Percentiles rank a stretch among this genome's conserved stretches.
These are phyloP conservation scores for Ormosia semicastrata DNA, from an alignment of 306 rosid genomes.

Conservation along the genomic window DNA sequence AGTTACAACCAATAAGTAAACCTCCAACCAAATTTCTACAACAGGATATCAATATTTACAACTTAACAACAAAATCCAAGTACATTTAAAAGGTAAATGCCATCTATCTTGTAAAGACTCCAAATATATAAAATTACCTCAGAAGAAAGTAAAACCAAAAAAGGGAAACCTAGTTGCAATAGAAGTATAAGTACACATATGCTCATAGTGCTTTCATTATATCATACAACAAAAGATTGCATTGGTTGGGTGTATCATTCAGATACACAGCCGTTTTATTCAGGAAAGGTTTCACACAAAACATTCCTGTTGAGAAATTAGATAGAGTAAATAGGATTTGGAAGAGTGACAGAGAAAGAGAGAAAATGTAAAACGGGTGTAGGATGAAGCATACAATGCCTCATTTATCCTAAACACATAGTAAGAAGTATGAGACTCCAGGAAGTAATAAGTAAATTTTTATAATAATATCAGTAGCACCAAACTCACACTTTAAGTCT, in stretches of 20 bases:
- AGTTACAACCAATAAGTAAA: conserved; percentile 29
- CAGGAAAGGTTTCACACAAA: conserved; percentile 17
- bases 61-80: not conserved
- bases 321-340: not conserved
- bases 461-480: not conserved
- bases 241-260: not conserved
- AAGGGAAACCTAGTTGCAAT: not conserved
- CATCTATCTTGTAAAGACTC: conserved; percentile 1
- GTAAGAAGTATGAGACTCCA: not conserved
- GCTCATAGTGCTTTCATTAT: not conserved
- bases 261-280: not conserved
- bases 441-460: not conserved
- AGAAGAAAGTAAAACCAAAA: not conserved
- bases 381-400: not conserved
- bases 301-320: not conserved
- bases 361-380: not conserved
- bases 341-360: not conserved
- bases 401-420: conserved; percentile 3
- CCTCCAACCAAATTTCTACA: conserved; percentile 15
- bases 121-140: not conserved
- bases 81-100: conserved; percentile 9
- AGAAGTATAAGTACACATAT: not conserved
- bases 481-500: conserved; percentile 92
- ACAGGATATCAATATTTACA: conserved; percentile 16
- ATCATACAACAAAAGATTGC: conserved; percentile 9